Evolutionary conservation across 768 basidiomycete genomes (phyloP), one percentile per base, ranked within the genome.

Genomic region (Tylopilus vinaceipallidus): DNA sequence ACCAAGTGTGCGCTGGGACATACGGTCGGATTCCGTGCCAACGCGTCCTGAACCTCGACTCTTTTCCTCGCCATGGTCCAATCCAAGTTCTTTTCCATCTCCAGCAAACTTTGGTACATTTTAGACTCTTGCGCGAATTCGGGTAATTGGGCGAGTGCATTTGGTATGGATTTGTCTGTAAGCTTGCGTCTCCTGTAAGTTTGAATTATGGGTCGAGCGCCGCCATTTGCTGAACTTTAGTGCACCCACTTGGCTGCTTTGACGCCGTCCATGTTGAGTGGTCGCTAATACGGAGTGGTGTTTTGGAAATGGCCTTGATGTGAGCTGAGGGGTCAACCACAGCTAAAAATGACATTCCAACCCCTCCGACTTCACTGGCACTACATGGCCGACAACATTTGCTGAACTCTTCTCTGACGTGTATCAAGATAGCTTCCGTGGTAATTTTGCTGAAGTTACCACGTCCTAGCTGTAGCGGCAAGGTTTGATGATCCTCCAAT

Each of bases 41-140:
- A 64, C n/a, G 91, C 83, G 63, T 98, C 94, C 62, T 93, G 89
- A 27, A 98, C 84, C 64, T 98, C 94, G 10, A 86, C 86, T 58
- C 79, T 83, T 70, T 95, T 95, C 64, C 95, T 77, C 64, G 83
- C 84, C 76, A 95, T 87, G 4, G 92, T 95, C 95, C 95, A 97
- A 68, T 98, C 94, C 14, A 98, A 73, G 64, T 87, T 90, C 50
- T 88, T 80, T 65, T 97, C 94, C 83, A 91, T 91, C 56, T 88
- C 86, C 23, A 94, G 68, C 34, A 97, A 73, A 59, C 90, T 84
- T 52, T 85, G 82, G 68, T 95, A 97, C 80, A 95, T 90, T 50
- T 73, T 75, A 20, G 91, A 91, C 65, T 95, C 92, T 58, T 81
- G 78, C 2, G 86, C 80, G 61, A 91, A 90, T 42, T 84, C 82